Evolutionary conservation across 2,329 filamentous ascomycete species (phyloP).

Genomic region (Fusarium sulawesiense): DNA sequence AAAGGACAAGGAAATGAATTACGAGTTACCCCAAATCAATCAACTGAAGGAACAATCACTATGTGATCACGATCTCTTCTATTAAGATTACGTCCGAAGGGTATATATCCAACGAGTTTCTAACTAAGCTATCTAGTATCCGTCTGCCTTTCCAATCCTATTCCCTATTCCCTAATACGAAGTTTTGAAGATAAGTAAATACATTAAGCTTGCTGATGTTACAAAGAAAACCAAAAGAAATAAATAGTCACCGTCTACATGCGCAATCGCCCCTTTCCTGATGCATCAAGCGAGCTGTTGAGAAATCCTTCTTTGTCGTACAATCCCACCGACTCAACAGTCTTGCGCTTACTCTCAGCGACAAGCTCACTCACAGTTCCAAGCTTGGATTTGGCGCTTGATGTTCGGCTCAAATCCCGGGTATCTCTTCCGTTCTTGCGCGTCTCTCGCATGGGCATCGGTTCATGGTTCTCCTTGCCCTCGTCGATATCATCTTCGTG

Average conservation of each 20-base stretch:
- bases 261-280: conserved; percentile 48
- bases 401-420: conserved; percentile 30
- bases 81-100: conserved; percentile 44
- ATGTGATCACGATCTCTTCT: conserved; percentile 21
- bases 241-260: conserved; percentile 41
- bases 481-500: conserved; percentile 37
- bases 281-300: conserved; percentile 55
- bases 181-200: conserved; percentile 15
- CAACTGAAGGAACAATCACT: not conserved
- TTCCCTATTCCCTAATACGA: not conserved
- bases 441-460: conserved; percentile 24
- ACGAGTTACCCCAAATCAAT: conserved; percentile 4
- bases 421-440: conserved; percentile 38
- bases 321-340: conserved; percentile 55
- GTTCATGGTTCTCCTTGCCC: conserved; percentile 48
- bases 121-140: conserved; percentile 26
- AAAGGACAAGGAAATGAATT: conserved; percentile 13
- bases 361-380: conserved; percentile 46
- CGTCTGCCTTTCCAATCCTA: not conserved
- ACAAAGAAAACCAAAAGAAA: conserved; percentile 22
- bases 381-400: conserved; percentile 35
- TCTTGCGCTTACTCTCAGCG: conserved; percentile 42
- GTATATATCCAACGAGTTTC: conserved; percentile 41
- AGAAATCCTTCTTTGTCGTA: conserved; percentile 62
- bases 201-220: conserved; percentile 19